A percentile compares a stretch with the other conserved stretches of the same genome.
These are phyloP conservation scores for Wickerhamiella sergipiensis DNA, from an alignment of 805 yeast species.

Conservation along the genomic window DNA sequence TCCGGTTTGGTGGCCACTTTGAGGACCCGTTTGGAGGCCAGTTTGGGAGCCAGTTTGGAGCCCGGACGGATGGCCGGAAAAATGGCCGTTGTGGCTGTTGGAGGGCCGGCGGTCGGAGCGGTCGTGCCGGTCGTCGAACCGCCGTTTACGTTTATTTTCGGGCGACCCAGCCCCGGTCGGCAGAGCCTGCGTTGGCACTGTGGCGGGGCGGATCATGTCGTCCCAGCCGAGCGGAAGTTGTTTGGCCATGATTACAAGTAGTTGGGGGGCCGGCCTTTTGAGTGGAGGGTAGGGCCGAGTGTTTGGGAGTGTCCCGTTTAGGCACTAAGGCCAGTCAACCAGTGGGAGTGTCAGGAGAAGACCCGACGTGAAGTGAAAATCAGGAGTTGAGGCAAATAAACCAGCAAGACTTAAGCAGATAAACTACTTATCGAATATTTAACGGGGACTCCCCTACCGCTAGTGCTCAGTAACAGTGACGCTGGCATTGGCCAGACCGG, in stretches of 20 bases:
- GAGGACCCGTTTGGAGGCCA: background rate
- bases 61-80: background rate
- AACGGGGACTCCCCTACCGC: too few species aligned
- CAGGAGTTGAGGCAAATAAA: too few species aligned
- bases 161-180: constrained; percentile 4
- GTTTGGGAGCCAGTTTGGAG: background rate
- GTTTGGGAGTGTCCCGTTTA: too few species aligned
- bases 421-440: too few species aligned
- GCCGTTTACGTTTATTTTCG: constrained; percentile 18
- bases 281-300: background rate
- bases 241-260: constrained; percentile 1
- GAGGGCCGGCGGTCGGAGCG: background rate
- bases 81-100: too few species aligned
- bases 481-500: constrained; percentile 23
- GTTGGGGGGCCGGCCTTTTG: background rate
- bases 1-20: background rate
- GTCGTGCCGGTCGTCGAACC: constrained; percentile 10
- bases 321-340: background rate
- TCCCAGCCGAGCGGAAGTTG: constrained; percentile 17
- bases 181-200: background rate
- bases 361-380: too few species aligned
- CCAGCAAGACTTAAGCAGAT: too few species aligned
- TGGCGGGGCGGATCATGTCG: constrained; percentile 17
- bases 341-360: too few species aligned
- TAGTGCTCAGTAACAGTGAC: constrained; percentile 17